A percentile compares a stretch with the other conserved stretches of the same genome.
Conservation (phyloP, 1,284 basidiomycete genomes). For the Xerocomus minutiporus region DNA sequence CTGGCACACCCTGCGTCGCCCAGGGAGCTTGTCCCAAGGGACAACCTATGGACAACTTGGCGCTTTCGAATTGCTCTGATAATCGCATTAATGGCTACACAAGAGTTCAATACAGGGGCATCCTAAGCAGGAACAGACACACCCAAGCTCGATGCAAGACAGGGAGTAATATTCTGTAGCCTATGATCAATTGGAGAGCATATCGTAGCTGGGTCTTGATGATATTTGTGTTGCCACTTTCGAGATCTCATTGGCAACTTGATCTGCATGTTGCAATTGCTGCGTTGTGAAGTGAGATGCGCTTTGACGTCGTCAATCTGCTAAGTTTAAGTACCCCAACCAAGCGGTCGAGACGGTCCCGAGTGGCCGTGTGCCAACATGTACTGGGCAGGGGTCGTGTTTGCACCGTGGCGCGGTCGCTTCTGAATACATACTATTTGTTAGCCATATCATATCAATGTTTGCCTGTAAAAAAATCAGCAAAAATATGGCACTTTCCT, state of each 20-base stretch:
- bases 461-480: background rate
- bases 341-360: constrained; percentile 5
- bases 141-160: constrained; percentile 30
- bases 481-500: background rate
- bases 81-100: constrained; percentile 23
- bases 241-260: constrained; percentile 20
- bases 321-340: background rate
- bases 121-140: background rate
- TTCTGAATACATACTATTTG: background rate
- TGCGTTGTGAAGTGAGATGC: background rate
- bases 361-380: constrained; percentile 18
- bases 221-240: constrained; percentile 26
- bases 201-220: constrained; percentile 29
- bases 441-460: background rate
- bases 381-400: background rate
- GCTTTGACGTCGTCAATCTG: background rate
- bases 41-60: constrained; percentile 28
- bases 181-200: constrained; percentile 24
- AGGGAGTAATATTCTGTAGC: constrained; percentile 27
- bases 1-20: constrained; percentile 51
- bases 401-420: background rate
- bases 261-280: constrained; percentile 22
- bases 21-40: constrained; percentile 28
- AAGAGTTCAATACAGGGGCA: background rate
- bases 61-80: constrained; percentile 29